phyloP scores from a whole-genome alignment of 2,329 filamentous ascomycete genomes.

The Penicillium sp. region DNA sequence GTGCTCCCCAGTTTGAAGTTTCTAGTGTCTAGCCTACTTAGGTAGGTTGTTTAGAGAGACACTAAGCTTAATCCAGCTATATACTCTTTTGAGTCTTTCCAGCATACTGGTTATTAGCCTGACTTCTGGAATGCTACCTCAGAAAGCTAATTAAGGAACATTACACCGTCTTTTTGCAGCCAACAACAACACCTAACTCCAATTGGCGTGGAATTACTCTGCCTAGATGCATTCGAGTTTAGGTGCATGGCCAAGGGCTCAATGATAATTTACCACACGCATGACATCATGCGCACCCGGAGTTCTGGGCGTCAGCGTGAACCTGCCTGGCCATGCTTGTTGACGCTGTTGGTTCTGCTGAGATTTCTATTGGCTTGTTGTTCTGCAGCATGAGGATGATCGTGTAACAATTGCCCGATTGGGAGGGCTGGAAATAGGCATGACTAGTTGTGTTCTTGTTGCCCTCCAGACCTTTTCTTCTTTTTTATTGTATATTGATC shows the following conservation, averaged over 20 bases:
- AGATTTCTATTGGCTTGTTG: not conserved
- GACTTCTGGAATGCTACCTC: not conserved
- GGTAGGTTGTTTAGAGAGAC: not conserved
- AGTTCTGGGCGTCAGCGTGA: not conserved
- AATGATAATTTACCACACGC: not conserved
- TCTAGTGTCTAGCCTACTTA: not conserved
- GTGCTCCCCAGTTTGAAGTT: not conserved
- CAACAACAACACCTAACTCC: not conserved
- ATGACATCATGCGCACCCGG: conserved; percentile 11
- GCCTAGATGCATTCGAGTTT: not conserved
- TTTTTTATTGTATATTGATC: not conserved
- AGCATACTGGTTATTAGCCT: not conserved
- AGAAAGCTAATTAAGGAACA: conserved; percentile 2
- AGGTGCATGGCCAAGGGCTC: not conserved
- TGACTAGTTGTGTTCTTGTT: not conserved
- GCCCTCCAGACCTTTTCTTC: not conserved
- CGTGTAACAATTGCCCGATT: not conserved
- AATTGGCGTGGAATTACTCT: not conserved
- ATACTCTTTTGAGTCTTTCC: too few species aligned
- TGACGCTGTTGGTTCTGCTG: conserved; percentile 18
- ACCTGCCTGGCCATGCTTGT: conserved; percentile 1
- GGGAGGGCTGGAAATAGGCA: not conserved
- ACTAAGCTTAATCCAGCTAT: not conserved
- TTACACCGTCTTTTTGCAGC: not conserved
- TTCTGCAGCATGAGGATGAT: not conserved